A percentile compares a stretch with the other conserved stretches of the same genome.
Conservation (phyloP, 345 rosid genomes). For the Zanthoxylum bungeanum region DNA sequence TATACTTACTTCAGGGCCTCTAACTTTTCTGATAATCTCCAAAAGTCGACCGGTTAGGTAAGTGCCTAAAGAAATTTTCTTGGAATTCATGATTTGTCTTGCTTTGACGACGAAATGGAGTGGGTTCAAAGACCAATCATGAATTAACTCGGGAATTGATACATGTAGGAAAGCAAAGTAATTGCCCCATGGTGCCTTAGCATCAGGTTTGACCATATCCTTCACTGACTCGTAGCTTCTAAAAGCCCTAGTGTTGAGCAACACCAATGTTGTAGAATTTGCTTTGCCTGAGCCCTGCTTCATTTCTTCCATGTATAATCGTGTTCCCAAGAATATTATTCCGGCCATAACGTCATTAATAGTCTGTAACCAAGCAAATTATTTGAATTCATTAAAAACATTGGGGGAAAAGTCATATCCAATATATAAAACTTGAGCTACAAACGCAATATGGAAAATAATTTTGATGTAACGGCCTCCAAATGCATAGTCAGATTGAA, state of each 20-base stretch:
- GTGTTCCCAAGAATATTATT: conserved; percentile 29
- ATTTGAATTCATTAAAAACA: neutral
- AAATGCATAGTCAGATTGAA: no score
- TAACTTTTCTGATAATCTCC: no score
- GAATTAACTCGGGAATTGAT: no score
- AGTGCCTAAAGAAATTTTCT: no score
- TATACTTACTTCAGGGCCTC: no score
- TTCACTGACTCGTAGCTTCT: conserved; percentile 29
- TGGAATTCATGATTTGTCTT: no score
- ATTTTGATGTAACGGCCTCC: no score
- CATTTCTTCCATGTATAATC: conserved; percentile 35
- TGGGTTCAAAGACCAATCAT: no score
- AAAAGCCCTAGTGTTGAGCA: conserved; percentile 37
- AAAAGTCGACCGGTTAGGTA: no score
- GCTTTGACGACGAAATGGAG: no score
- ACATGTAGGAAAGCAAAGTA: no score
- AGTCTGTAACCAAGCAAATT: conserved; percentile 22
- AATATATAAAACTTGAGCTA: neutral
- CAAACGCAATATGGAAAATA: neutral
- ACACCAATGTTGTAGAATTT: conserved; percentile 30
- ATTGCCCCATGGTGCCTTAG: conserved; percentile 35
- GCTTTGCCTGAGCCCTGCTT: conserved; percentile 5
- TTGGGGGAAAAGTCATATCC: no score
- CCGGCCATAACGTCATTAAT: conserved; percentile 41
- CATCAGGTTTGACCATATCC: conserved; percentile 36